A percentile compares a stretch with the other conserved stretches of the same genome.
These are phyloP conservation scores for Plasmodium vivax DNA, from an alignment of 169 alveolate genomes.

Conservation along the genomic window DNA sequence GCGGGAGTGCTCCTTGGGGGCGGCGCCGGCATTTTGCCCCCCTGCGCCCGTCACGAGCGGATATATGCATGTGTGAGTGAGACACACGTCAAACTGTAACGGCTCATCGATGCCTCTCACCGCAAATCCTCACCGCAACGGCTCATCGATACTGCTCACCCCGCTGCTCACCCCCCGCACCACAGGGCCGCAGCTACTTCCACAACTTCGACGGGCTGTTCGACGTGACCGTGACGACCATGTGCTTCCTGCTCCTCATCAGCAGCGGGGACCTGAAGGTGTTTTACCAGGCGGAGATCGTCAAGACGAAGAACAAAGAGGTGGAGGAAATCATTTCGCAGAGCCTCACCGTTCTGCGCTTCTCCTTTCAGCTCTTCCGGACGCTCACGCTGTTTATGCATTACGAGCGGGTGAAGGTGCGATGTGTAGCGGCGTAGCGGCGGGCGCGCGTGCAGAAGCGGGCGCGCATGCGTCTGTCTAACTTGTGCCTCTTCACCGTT, in stretches of 20 bases:
- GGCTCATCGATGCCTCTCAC: too few species aligned
- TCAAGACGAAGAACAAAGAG: conserved; percentile 46
- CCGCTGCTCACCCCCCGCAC: neutral
- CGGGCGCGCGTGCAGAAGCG: neutral
- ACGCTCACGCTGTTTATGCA: conserved; percentile 68
- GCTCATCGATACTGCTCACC: too few species aligned
- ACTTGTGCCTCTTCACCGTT: neutral
- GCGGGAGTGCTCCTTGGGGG: neutral
- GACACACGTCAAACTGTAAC: too few species aligned
- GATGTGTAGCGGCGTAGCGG: neutral
- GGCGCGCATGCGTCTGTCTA: neutral
- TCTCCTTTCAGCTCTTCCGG: conserved; percentile 60
- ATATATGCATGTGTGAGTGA: neutral
- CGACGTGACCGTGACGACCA: conserved; percentile 42
- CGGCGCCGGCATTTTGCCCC: neutral
- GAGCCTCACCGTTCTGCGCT: conserved; percentile 50
- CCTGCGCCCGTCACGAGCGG: neutral
- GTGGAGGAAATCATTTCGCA: conserved; percentile 68
- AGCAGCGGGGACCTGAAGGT: conserved; percentile 71
- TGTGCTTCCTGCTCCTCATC: conserved; percentile 33
- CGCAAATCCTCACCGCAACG: too few species aligned
- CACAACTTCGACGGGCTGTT: conserved; percentile 60
- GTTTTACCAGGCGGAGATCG: conserved; percentile 7
- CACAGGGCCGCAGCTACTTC: conserved; percentile 57
- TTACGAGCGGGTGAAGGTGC: conserved; percentile 50